A percentile compares a stretch with the other conserved stretches of the same genome.
These are phyloP conservation scores for Phytophthora palmivora DNA, from an alignment of 352 stramenopile genomes.

Conservation along the genomic window DNA sequence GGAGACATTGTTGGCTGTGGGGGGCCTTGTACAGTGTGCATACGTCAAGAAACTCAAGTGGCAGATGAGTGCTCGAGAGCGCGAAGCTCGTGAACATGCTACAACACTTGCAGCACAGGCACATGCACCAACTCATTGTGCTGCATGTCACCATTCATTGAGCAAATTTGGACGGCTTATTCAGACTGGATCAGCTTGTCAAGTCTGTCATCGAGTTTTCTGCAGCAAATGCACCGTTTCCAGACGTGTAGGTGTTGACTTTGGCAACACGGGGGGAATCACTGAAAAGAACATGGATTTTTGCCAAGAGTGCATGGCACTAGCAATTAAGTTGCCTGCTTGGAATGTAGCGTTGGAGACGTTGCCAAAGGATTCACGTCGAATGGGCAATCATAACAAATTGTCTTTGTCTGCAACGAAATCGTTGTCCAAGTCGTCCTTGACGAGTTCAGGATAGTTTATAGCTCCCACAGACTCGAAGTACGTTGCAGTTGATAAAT, in stretches of 20 bases:
- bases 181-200: slow-evolving; percentile 33
- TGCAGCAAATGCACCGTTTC: slow-evolving; percentile 51
- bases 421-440: slow-evolving; percentile 25
- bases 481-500: slow-evolving; percentile 32
- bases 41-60: slow-evolving; percentile 73
- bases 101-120: slow-evolving; percentile 17
- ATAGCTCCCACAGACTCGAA: too few relatives aligned
- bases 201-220: slow-evolving; percentile 43
- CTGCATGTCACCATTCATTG: slow-evolving; percentile 38
- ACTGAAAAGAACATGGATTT: slow-evolving; percentile 57
- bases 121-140: slow-evolving; percentile 32
- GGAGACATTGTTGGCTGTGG: slow-evolving; percentile 42
- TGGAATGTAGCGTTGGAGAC: slow-evolving; percentile 50
- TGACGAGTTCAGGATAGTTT: slow-evolving; percentile 14
- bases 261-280: slow-evolving; percentile 37
- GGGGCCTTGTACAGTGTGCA: slow-evolving; percentile 50
- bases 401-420: slow-evolving; percentile 26
- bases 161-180: slow-evolving; percentile 36
- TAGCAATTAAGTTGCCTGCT: slow-evolving; percentile 44
- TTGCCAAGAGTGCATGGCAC: slow-evolving; percentile 53
- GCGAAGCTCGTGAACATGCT: slow-evolving; percentile 28
- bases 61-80: slow-evolving; percentile 45
- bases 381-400: slow-evolving; percentile 5
- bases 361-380: slow-evolving; percentile 19
- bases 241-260: slow-evolving; percentile 46